These are phyloP conservation scores for Candida yuanshanica DNA, from an alignment of 805 yeast genomes.

Conservation along the genomic window DNA sequence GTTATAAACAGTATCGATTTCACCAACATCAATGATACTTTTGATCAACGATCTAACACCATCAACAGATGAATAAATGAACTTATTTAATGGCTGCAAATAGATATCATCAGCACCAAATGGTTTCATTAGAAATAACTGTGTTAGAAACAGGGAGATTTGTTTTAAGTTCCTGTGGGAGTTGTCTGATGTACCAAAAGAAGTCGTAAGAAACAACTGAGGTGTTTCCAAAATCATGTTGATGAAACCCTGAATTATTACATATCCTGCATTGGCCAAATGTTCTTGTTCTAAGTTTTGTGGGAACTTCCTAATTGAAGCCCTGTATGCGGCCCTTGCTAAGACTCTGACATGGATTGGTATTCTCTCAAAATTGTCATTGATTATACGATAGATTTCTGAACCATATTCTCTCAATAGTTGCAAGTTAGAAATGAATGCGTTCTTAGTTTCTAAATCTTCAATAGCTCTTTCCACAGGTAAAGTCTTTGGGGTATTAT, in stretches of 20 bases:
- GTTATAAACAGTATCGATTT: constrained; percentile 53
- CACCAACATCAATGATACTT: constrained; percentile 46
- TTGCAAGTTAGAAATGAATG: constrained; percentile 71
- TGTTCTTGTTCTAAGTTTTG: constrained; percentile 54
- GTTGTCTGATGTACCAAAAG: constrained; percentile 12
- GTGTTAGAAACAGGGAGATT: constrained; percentile 54
- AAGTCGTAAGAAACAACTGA: constrained; percentile 49
- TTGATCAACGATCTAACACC: constrained; percentile 40
- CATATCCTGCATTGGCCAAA: constrained; percentile 63
- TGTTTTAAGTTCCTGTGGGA: constrained; percentile 45
- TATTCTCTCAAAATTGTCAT: constrained; percentile 34
- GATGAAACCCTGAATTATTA: constrained; percentile 49
- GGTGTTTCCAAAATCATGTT: constrained; percentile 44
- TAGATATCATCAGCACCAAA: constrained; percentile 59
- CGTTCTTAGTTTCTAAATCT: constrained; percentile 63
- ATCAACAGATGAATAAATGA: constrained; percentile 46
- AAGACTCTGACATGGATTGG: constrained; percentile 55
- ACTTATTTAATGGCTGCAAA: constrained; percentile 76
- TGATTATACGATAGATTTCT: constrained; percentile 50
- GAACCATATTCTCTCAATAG: constrained; percentile 65
- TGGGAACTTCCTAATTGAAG: constrained; percentile 44
- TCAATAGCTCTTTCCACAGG: constrained; percentile 70
- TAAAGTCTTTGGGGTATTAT: constrained; percentile 32
- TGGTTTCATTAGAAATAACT: constrained; percentile 61
- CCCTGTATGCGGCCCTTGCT: constrained; percentile 41